A percentile compares a stretch with the other conserved stretches of the same genome.
phyloP scores from a whole-genome alignment of 2,329 filamentous ascomycete species.

The Byssoonygena ceratinophila region DNA sequence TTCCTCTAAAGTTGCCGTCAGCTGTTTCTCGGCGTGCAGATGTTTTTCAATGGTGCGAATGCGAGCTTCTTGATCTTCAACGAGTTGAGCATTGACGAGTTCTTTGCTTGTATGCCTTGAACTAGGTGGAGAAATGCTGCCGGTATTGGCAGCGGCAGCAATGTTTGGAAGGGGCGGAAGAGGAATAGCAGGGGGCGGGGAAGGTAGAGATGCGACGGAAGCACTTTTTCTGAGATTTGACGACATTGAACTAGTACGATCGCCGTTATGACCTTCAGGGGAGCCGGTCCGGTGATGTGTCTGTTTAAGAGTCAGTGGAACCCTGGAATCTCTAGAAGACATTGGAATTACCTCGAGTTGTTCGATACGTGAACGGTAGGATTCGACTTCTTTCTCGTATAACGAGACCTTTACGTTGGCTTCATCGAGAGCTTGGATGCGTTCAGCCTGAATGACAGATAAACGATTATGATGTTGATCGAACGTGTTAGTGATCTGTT shows the following conservation, averaged over 20 bases:
- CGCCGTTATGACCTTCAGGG: constrained; percentile 34
- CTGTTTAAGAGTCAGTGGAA: constrained; percentile 16
- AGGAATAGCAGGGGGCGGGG: constrained; percentile 90
- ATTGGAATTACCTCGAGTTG: constrained; percentile 58
- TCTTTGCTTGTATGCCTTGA: constrained; percentile 75
- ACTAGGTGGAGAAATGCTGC: constrained; percentile 48
- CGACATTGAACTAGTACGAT: constrained; percentile 48
- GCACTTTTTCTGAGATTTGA: constrained; percentile 75
- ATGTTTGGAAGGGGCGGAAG: constrained; percentile 73
- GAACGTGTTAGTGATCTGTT: constrained; percentile 89
- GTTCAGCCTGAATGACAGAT: constrained; percentile 67
- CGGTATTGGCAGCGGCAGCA: constrained; percentile 42
- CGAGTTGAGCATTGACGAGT: constrained; percentile 63
- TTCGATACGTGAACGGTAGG: constrained; percentile 45
- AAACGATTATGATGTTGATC: constrained; percentile 90
- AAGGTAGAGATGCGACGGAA: constrained; percentile 74
- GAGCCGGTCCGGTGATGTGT: constrained; percentile 32
- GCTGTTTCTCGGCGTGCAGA: constrained; percentile 86
- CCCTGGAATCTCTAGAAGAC: too few species aligned
- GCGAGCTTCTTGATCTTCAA: constrained; percentile 90
- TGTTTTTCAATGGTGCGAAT: constrained; percentile 96
- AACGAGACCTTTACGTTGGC: constrained; percentile 54
- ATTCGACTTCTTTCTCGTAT: constrained; percentile 59
- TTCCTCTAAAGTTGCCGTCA: constrained; percentile 90
- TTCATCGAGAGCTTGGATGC: constrained; percentile 66